phyloP scores from a whole-genome alignment of 225 moss, liverwort and hornwort species.

The Marchantia paleacea region DNA sequence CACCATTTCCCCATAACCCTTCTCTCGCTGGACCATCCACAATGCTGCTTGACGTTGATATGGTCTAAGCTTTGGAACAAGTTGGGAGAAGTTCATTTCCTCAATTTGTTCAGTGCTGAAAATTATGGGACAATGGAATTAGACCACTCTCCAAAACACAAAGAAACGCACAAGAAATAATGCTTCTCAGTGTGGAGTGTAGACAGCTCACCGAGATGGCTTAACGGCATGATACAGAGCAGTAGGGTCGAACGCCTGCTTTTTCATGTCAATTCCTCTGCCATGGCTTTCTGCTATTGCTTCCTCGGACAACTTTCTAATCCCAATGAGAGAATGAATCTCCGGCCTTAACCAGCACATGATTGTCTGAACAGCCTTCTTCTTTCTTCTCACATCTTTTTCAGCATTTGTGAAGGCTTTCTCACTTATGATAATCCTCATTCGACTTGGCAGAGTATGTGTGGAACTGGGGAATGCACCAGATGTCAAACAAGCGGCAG shows the following conservation, averaged over 20 bases:
- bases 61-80: constrained; percentile 77
- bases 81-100: constrained; percentile 70
- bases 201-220: constrained; percentile 35
- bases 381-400: constrained; percentile 38
- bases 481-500: constrained; percentile 37
- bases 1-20: constrained; percentile 39
- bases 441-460: constrained; percentile 38
- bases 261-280: constrained; percentile 25
- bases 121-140: constrained; percentile 11
- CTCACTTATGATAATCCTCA: constrained; percentile 49
- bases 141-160: not conserved
- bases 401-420: constrained; percentile 59
- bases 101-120: constrained; percentile 66
- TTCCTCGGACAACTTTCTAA: constrained; percentile 37
- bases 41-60: constrained; percentile 90
- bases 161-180: no score
- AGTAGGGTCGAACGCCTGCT: constrained; percentile 63
- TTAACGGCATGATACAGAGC: constrained; percentile 77
- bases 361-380: constrained; percentile 62
- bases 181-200: no score
- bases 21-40: constrained; percentile 99
- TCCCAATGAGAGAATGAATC: constrained; percentile 50
- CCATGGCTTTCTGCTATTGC: constrained; percentile 30
- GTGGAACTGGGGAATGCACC: constrained; percentile 24
- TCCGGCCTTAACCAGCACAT: constrained; percentile 90